Base-by-base conservation (phyloP, 164 flowering plant species). In the Stephania japonica region DNA sequence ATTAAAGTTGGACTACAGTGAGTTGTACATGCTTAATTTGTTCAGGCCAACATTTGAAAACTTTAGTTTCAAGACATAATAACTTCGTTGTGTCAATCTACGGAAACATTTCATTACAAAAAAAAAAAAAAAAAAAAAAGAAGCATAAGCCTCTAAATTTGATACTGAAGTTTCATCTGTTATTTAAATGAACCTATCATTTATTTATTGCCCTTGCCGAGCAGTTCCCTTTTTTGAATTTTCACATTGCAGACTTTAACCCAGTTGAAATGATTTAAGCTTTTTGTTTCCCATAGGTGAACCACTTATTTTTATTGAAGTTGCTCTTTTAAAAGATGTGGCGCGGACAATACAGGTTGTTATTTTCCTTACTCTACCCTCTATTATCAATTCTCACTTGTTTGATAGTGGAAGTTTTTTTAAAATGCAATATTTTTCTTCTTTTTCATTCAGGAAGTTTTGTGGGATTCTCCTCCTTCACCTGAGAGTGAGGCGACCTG, bases 281-380 rank as follows among this genome's bases (percentile, higher is more conserved):
- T 47, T 26, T 64, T 21, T 25, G 43, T 73, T 76, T 75, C 65
- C 75, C 83, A 67, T 84, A 94, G 97, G 97, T 73, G 97, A 94
- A 80, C 98, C 98, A 3, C 87, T 92, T 69, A 89, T 94, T 73
- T 94, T 94, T 77, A 94, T 91, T 81, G 98, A 94, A 84, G 97
- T 92, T 83, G 98, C 98, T 62, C 92, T 94, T 66, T 68, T 89
- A 82, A 90, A 86, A 85, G 80, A 84, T 76, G 90, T 90, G 70
- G 97, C 97, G 59, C 88, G 85, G 78, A 87, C 90, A 71, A 87
- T 94, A 79, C 97, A 94, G 90, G 97, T 91, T 4, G 12, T n/a
- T 56, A 23, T 43, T 71, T 59, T 53, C 50, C 38, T 32, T 32
- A 6, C 56, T 11, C 19, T 71, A 9, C 25, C 69, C 42, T 26